phyloP scores from a whole-genome alignment of 2,329 filamentous ascomycete genomes.

The Ceratocystis variospora region DNA sequence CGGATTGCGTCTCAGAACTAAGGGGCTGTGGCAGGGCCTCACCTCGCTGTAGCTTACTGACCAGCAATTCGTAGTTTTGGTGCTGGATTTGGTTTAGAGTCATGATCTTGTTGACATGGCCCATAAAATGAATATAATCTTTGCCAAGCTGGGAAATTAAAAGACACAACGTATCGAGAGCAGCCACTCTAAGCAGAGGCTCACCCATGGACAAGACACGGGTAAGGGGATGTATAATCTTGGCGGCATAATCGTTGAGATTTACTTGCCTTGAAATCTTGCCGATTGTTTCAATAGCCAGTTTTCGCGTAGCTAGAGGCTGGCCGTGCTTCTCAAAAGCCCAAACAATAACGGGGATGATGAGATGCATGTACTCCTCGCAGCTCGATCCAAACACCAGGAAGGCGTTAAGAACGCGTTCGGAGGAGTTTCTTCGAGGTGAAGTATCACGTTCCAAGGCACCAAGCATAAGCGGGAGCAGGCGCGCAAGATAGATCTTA shows the following conservation, averaged over 20 bases:
- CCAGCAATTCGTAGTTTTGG: constrained; percentile 80
- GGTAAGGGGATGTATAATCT: constrained; percentile 87
- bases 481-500: constrained; percentile 80
- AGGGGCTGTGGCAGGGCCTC: constrained; percentile 91
- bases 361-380: constrained; percentile 98
- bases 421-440: constrained; percentile 63
- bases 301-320: constrained; percentile 64
- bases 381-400: constrained; percentile 89
- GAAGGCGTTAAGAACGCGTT: constrained; percentile 87
- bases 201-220: constrained; percentile 66
- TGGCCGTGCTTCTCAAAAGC: constrained; percentile 85
- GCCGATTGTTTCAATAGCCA: constrained; percentile 86
- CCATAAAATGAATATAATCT: constrained; percentile 88
- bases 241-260: constrained; percentile 88
- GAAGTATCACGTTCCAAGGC: constrained; percentile 78
- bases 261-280: constrained; percentile 94
- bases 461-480: constrained; percentile 87
- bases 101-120: constrained; percentile 80
- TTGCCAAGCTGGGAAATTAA: constrained; percentile 91
- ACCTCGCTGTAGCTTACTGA: constrained; percentile 85
- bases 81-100: constrained; percentile 70
- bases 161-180: constrained; percentile 86
- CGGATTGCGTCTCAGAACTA: constrained; percentile 59
- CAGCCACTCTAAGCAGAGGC: constrained; percentile 58
- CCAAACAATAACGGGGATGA: constrained; percentile 86